Conservation (phyloP, 176 grass and related monocot species). For the Sorghum bicolor region Sorghum_bicolor_NCBIv3 NC_012874.2:67533001-67533500, state of each 20-base stretch:
- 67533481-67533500: background rate
- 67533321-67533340: background rate
- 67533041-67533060: background rate
- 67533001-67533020: background rate
- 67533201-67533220: conserved; percentile 10
- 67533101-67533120: conserved; percentile 98
- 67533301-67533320: background rate
- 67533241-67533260: background rate
- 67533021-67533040: background rate
- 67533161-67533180: conserved; percentile 86
- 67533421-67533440: conserved; percentile 89
- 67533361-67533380: conserved; percentile 46
- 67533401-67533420: conserved; percentile 98
- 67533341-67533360: background rate
- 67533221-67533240: conserved; percentile 4
- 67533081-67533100: conserved; percentile 87
- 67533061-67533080: background rate
- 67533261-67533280: background rate
- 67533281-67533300: background rate
- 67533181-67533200: conserved; percentile 90
- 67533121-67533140: conserved; percentile 93
- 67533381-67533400: conserved; percentile 97
- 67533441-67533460: conserved; percentile 84
- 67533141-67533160: conserved; percentile 69
- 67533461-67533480: conserved; percentile 38